Conservation (phyloP, 2,329 filamentous ascomycete genomes). For the Colletotrichum sp. region DNA sequence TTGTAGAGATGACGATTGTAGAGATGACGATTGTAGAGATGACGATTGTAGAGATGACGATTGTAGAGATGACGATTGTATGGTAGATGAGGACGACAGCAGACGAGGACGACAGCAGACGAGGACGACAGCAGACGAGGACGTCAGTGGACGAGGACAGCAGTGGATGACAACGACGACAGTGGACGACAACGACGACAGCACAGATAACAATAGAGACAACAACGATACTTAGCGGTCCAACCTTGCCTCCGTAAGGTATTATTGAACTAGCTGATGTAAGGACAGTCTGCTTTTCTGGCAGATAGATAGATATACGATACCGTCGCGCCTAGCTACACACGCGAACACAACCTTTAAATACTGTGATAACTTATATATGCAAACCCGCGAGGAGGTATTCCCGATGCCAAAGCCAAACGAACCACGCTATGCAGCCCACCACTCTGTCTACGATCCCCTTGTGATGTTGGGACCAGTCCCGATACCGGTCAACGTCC, state of each 20-base stretch:
- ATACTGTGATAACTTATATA: neutral
- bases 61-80: too few species aligned
- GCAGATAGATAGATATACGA: neutral
- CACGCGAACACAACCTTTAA: neutral
- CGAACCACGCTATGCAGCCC: conserved; percentile 18
- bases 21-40: too few species aligned
- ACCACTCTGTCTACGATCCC: neutral
- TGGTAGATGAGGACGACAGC: too few species aligned
- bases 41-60: too few species aligned
- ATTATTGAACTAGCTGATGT: neutral
- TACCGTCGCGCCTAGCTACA: neutral
- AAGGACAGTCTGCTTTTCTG: neutral
- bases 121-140: neutral
- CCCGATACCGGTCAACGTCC: conserved; percentile 65
- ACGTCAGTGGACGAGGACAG: accelerated
- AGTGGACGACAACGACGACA: too few species aligned
- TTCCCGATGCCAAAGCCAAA: conserved; percentile 1
- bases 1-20: too few species aligned
- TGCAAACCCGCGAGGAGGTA: conserved; percentile 7
- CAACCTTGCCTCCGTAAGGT: neutral
- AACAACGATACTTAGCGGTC: too few species aligned
- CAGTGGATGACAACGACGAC: neutral
- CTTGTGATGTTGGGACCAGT: conserved; percentile 63
- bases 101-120: accelerated
- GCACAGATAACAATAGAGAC: too few species aligned